Percentiles rank a stretch among this genome's conserved stretches.
phyloP scores from a whole-genome alignment of 2,329 filamentous ascomycete genomes.

The Mycosphaerelloides madeirae region DNA sequence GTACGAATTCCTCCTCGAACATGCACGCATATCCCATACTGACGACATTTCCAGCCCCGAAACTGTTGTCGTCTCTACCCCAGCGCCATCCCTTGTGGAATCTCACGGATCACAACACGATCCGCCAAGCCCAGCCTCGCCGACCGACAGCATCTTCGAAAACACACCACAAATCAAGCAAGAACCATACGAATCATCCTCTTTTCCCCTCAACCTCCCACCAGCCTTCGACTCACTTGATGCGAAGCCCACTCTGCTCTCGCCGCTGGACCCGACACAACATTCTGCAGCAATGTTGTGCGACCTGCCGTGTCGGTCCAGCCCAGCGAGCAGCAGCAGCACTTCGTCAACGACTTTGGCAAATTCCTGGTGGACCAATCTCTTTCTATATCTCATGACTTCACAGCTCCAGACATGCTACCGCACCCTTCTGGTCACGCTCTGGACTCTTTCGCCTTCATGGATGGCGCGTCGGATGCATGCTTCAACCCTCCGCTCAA shows the following conservation, averaged over 20 bases:
- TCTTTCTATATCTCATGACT: slow-evolving; percentile 31
- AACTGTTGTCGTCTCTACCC: slow-evolving; percentile 7
- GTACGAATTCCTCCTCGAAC: slow-evolving; percentile 8
- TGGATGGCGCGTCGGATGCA: slow-evolving; percentile 33
- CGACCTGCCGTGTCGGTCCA: slow-evolving; percentile 99
- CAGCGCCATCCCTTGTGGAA: slow-evolving; percentile 26
- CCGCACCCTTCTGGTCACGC: slow-evolving; percentile 29
- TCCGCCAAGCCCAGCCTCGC: slow-evolving; percentile 24
- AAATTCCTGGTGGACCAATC: slow-evolving; percentile 23
- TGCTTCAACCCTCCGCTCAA: slow-evolving; percentile 30
- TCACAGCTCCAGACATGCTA: slow-evolving; percentile 31
- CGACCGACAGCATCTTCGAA: slow-evolving; percentile 21
- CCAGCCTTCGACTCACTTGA: slow-evolving; percentile 30
- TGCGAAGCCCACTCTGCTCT: slow-evolving; percentile 38
- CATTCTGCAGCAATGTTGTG: slow-evolving; percentile 99
- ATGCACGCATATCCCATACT: background rate
- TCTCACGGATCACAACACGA: slow-evolving; percentile 26
- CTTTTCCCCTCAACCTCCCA: slow-evolving; percentile 19
- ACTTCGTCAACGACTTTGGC: slow-evolving; percentile 12
- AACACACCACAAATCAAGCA: slow-evolving; percentile 25
- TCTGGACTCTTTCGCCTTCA: slow-evolving; percentile 35
- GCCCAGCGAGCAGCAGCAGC: slow-evolving; percentile 25
- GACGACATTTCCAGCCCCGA: background rate
- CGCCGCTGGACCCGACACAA: slow-evolving; percentile 93
- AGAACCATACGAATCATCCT: slow-evolving; percentile 25